A percentile compares a stretch with the other conserved stretches of the same genome.
Conservation (phyloP, 169 alveolate genomes). For the Toxoplasma gondii region DNA sequence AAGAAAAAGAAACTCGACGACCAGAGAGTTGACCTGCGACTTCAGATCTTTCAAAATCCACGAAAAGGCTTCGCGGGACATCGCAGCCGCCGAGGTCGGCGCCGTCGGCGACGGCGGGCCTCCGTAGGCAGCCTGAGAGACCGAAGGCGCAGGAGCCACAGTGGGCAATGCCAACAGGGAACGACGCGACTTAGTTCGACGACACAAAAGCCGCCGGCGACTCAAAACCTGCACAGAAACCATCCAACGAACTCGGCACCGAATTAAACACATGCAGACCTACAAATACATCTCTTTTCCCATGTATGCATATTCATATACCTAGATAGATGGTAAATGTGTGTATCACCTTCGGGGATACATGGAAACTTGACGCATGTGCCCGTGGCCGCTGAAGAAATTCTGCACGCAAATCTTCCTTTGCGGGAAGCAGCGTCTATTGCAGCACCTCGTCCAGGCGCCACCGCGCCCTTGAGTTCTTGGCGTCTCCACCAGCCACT, state of each 20-base stretch:
- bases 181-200: constrained; percentile 2
- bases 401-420: no score
- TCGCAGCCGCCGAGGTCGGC: constrained; percentile 37
- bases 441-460: no score
- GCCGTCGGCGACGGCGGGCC: neutral
- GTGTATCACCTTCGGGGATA: no score
- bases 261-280: neutral
- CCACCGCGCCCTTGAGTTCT: no score
- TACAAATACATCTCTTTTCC: neutral
- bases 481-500: no score
- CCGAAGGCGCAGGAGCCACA: neutral
- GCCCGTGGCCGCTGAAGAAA: no score
- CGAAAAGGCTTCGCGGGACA: constrained; percentile 83
- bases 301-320: neutral
- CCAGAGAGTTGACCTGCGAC: constrained; percentile 78
- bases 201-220: constrained; percentile 33
- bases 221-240: neutral
- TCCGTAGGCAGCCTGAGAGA: neutral
- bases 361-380: no score
- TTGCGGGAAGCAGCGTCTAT: no score
- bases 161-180: neutral
- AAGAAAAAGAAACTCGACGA: constrained; percentile 76
- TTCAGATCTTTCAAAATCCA: constrained; percentile 83
- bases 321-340: neutral
- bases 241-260: neutral